These are phyloP conservation scores for Epichloe festucae DNA, from an alignment of 2,329 filamentous ascomycete genomes.

Conservation along the genomic window DNA sequence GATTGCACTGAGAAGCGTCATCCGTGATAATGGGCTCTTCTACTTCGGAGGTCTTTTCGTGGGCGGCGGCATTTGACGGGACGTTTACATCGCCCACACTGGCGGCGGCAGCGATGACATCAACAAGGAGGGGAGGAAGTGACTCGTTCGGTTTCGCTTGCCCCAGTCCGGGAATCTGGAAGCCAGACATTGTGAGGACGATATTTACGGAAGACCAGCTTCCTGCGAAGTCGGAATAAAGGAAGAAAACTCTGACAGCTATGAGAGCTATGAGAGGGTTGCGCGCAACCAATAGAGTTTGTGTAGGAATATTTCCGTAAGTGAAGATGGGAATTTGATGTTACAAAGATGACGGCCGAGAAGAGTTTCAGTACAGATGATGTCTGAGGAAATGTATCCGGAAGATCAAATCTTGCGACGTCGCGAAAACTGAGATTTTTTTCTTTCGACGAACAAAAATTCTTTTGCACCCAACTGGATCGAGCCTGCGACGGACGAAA, in stretches of 20 bases:
- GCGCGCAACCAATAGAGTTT: background rate
- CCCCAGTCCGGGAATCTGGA: conserved; percentile 30
- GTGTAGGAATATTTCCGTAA: too few relatives aligned
- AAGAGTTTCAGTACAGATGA: background rate
- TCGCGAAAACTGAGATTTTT: background rate
- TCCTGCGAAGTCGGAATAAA: background rate
- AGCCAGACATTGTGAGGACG: conserved; percentile 23
- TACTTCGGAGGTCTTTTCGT: background rate
- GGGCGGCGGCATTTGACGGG: background rate
- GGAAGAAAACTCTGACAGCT: too few relatives aligned
- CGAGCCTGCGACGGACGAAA: background rate
- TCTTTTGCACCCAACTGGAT: background rate
- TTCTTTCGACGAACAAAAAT: background rate
- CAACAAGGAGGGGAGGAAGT: conserved; percentile 24
- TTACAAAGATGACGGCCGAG: background rate
- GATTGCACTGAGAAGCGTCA: background rate
- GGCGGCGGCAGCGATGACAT: conserved; percentile 18
- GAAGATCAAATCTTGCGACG: background rate
- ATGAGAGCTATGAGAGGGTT: too few relatives aligned
- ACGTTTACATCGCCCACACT: conserved; percentile 11
- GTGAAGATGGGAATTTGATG: too few relatives aligned
- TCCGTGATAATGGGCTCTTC: background rate
- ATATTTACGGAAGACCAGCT: background rate
- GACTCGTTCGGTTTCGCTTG: conserved; percentile 30
- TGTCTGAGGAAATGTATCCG: background rate